Evolutionary conservation across 768 basidiomycete species (phyloP), one percentile per base, ranked within the genome.

Genomic region (Naganishia onofrii): DNA sequence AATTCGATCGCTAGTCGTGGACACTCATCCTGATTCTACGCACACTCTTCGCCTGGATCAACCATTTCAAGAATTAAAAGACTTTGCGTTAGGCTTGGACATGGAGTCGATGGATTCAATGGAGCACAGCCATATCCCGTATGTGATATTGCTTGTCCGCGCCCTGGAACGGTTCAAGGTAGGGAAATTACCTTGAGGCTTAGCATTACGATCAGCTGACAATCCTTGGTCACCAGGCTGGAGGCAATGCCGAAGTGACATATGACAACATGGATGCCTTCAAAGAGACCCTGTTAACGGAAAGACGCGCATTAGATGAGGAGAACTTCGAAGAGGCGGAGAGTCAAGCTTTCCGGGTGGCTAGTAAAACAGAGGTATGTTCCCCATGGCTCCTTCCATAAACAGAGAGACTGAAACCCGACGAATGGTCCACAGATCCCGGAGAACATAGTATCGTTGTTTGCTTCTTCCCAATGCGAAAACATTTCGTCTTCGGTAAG

Each of bases 241-340:
- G 23, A 26, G 60, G 42, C 3, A 34, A 63, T 36, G n/a, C 60
- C 7, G 38, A 26, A 42, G 60, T 63, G 81, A 87, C 79, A 34
- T 82, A 78, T 38, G 84, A 83, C 0, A 91, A 96, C 74, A 87
- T 89, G 75, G 85, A 88, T 71, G 87, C 85, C 32, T 95, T 97
- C 84, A 93, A 93, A 77, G 82, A 85, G 38, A 67, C 66, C 2
- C 82, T 98, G 53, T 81, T 83, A n/a, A 82, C 82, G 0, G 86
- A 88, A 84, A 88, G 88, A 75, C 77, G 85, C 69, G 92, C 92
- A 75, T 74, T 82, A 0, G 96, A 99, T 77, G 93, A 98, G 77
- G 96, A 99, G 84, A 99, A 98, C 82, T 93, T 93, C 77, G 95
- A 96, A 71, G 95, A 98, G 80, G 95, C 94, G 1, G 86, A 90